Evolutionary conservation across 129 eudicot species (phyloP).

Genomic region (Scalesia atractyloides): DNA sequence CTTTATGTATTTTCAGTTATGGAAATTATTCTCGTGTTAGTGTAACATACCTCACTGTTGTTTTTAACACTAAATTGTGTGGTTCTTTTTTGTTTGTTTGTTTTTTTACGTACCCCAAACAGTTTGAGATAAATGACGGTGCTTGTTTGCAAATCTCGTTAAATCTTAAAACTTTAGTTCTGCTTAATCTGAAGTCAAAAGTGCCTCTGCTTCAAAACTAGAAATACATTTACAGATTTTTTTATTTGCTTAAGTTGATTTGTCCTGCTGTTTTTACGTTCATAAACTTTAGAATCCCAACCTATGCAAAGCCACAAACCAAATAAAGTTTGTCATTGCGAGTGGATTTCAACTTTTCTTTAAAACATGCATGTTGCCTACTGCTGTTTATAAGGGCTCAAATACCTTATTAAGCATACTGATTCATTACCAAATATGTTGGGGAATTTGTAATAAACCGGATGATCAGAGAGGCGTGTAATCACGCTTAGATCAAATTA

Average conservation of each 20-base stretch:
- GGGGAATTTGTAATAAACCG: too few relatives aligned
- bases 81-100: not conserved
- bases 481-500: too few relatives aligned
- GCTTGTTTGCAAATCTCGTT: slow-evolving; percentile 1
- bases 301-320: slow-evolving; percentile 5
- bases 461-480: too few relatives aligned
- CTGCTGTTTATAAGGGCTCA: not conserved
- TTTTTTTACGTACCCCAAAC: not conserved
- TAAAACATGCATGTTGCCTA: not conserved
- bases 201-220: not conserved
- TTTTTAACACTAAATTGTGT: not conserved
- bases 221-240: slow-evolving; percentile 7
- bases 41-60: slow-evolving; percentile 5
- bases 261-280: not conserved
- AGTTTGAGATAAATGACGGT: slow-evolving; percentile 17
- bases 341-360: not conserved
- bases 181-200: slow-evolving; percentile 15
- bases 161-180: not conserved
- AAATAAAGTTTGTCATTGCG: not conserved
- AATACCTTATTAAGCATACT: not conserved
- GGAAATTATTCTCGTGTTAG: slow-evolving; percentile 18
- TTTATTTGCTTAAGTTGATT: not conserved
- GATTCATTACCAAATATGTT: not conserved
- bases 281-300: not conserved
- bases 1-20: slow-evolving; percentile 16